A percentile compares a stretch with the other conserved stretches of the same genome.
These are phyloP conservation scores for Mortierella sp. DNA, from an alignment of 371 early-diverging fungal species.

Conservation along the genomic window DNA sequence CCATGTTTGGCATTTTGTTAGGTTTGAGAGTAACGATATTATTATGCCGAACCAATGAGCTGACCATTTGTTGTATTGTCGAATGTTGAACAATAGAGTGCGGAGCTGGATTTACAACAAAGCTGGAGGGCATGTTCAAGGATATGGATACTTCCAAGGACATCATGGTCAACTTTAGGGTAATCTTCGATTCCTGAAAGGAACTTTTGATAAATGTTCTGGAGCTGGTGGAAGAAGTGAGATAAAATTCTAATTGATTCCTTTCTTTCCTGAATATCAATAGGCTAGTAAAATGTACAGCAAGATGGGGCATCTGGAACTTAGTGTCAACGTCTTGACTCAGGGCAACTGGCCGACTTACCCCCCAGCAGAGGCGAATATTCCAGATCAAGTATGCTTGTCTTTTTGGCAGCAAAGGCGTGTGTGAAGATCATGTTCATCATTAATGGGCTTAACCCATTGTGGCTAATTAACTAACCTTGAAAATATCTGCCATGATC, in stretches of 20 bases:
- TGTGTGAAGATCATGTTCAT: neutral
- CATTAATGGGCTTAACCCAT: too few species aligned
- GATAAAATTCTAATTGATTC: constrained; percentile 62
- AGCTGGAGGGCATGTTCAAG: constrained; percentile 94
- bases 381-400: constrained; percentile 76
- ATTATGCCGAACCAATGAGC: neutral
- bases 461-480: neutral
- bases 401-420: neutral
- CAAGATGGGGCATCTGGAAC: constrained; percentile 58
- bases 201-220: neutral
- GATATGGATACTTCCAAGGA: constrained; percentile 90
- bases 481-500: neutral
- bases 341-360: constrained; percentile 94
- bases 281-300: constrained; percentile 58
- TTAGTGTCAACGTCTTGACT: constrained; percentile 87
- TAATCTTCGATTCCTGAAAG: constrained; percentile 42
- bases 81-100: constrained; percentile 72
- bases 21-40: neutral
- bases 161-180: constrained; percentile 69
- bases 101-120: constrained; percentile 90
- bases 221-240: constrained; percentile 59
- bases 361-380: constrained; percentile 70
- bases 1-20: neutral
- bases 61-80: neutral
- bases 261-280: constrained; percentile 47